Evolutionary conservation across 768 basidiomycete species (phyloP).

Genomic region (Trametes cinnabarina): DNA sequence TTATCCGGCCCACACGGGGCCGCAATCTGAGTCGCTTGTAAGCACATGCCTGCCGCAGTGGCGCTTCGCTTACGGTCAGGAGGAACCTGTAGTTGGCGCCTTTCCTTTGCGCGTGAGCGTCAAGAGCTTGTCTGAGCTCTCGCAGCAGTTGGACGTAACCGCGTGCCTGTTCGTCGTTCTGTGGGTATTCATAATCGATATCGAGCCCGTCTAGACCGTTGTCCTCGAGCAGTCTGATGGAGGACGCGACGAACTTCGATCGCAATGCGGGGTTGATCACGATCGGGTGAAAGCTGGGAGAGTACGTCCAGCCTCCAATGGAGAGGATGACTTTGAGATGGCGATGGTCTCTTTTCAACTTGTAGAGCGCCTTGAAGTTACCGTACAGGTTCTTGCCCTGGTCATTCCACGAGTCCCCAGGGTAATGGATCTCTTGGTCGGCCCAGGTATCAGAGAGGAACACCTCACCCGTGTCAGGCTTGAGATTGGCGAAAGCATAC

Average conservation of each 20-base stretch:
- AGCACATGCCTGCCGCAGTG: background rate
- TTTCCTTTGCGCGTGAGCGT: conserved; percentile 70
- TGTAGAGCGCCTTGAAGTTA: conserved; percentile 91
- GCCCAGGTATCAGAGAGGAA: conserved; percentile 89
- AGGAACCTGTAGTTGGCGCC: conserved; percentile 62
- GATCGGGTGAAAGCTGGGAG: conserved; percentile 80
- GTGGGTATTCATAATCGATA: conserved; percentile 92
- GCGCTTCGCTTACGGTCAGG: conserved; percentile 57
- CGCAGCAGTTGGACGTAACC: conserved; percentile 83
- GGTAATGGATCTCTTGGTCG: conserved; percentile 96
- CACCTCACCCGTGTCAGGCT: conserved; percentile 81
- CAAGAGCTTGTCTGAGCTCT: conserved; percentile 72
- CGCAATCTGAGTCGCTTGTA: conserved; percentile 57
- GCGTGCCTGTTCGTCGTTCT: conserved; percentile 68
- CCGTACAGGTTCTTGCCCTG: conserved; percentile 88
- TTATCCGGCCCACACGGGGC: conserved; percentile 91
- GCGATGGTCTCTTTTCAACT: conserved; percentile 82
- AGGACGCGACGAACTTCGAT: conserved; percentile 74
- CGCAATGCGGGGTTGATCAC: conserved; percentile 64
- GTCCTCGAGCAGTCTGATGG: conserved; percentile 81
- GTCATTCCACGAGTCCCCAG: conserved; percentile 95
- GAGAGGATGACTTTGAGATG: conserved; percentile 80
- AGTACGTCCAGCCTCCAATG: conserved; percentile 96
- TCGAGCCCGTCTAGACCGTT: conserved; percentile 92
- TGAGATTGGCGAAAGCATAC: conserved; percentile 91